Evolutionary conservation across 2,329 filamentous ascomycete genomes (phyloP).

Genomic region (Neofusicoccum sp.): DNA sequence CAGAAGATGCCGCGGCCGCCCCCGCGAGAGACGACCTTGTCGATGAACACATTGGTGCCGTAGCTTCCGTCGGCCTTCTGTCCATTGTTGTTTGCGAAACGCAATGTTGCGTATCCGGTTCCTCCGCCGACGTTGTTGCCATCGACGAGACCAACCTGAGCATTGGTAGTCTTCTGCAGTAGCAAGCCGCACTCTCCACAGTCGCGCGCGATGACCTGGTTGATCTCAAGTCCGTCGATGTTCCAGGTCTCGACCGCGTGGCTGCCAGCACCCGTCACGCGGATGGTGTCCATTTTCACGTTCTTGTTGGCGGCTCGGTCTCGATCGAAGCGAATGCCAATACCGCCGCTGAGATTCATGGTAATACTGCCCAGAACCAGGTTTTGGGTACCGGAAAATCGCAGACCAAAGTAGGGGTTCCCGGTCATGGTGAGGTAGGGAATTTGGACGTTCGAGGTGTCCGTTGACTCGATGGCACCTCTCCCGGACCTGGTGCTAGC

Average conservation of each 20-base stretch:
- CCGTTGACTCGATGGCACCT: constrained; percentile 55
- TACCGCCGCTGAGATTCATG: constrained; percentile 54
- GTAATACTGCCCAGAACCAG: constrained; percentile 53
- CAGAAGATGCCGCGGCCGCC: constrained; percentile 59
- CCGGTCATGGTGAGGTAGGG: constrained; percentile 59
- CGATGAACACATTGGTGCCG: constrained; percentile 52
- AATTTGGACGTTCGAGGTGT: constrained; percentile 51
- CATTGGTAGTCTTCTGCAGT: constrained; percentile 54
- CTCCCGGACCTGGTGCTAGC: constrained; percentile 42
- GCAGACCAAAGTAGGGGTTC: constrained; percentile 57
- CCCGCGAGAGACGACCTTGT: constrained; percentile 55
- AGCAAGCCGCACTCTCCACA: constrained; percentile 59
- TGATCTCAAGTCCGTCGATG: constrained; percentile 54
- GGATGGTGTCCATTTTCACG: constrained; percentile 54
- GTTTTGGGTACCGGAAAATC: constrained; percentile 53
- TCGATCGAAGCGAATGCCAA: constrained; percentile 59
- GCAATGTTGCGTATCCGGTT: constrained; percentile 56
- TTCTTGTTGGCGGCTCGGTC: constrained; percentile 53
- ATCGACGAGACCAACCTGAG: constrained; percentile 54
- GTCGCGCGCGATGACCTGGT: constrained; percentile 53
- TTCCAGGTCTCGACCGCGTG: constrained; percentile 62
- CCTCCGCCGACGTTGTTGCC: constrained; percentile 54
- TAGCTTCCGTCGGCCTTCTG: constrained; percentile 50
- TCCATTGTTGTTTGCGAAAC: constrained; percentile 59
- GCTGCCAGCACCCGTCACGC: constrained; percentile 52